These are phyloP conservation scores for Diaporthe sp. DNA, from an alignment of 2,329 filamentous ascomycete genomes.

Conservation along the genomic window DNA sequence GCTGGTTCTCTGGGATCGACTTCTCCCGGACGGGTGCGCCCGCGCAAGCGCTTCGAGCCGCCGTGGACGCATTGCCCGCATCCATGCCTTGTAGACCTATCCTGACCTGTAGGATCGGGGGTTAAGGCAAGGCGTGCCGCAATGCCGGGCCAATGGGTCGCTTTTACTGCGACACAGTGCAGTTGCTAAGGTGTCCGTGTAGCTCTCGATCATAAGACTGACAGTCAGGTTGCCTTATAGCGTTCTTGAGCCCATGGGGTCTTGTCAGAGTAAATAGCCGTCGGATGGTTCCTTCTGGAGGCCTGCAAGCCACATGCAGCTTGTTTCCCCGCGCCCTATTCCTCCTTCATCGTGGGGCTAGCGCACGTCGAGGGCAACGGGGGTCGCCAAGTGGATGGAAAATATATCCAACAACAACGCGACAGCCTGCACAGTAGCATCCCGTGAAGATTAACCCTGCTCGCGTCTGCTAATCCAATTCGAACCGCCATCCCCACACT, in stretches of 20 bases:
- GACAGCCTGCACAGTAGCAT: neutral
- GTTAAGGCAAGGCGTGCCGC: constrained; percentile 27
- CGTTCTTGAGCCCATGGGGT: neutral
- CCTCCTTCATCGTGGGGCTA: constrained; percentile 16
- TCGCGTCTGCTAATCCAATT: neutral
- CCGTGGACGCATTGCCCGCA: neutral
- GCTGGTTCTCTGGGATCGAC: neutral
- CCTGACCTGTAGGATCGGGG: neutral
- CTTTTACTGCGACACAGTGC: neutral
- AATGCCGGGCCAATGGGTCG: neutral
- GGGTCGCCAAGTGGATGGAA: constrained; percentile 34
- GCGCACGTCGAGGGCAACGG: constrained; percentile 2
- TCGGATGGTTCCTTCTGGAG: constrained; percentile 20
- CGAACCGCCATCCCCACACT: constrained; percentile 23
- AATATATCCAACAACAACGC: constrained; percentile 21
- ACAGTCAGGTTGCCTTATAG: constrained; percentile 4
- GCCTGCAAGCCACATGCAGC: neutral
- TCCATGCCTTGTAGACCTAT: neutral
- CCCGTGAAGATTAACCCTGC: neutral
- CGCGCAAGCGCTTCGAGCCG: neutral
- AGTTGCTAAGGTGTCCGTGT: neutral
- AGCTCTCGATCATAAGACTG: neutral
- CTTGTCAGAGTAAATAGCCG: constrained; percentile 2
- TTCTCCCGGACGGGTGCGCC: neutral
- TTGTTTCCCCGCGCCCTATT: constrained; percentile 25